phyloP scores from a whole-genome alignment of 331 rosid genomes.

The Prunus yedoensis region DNA sequence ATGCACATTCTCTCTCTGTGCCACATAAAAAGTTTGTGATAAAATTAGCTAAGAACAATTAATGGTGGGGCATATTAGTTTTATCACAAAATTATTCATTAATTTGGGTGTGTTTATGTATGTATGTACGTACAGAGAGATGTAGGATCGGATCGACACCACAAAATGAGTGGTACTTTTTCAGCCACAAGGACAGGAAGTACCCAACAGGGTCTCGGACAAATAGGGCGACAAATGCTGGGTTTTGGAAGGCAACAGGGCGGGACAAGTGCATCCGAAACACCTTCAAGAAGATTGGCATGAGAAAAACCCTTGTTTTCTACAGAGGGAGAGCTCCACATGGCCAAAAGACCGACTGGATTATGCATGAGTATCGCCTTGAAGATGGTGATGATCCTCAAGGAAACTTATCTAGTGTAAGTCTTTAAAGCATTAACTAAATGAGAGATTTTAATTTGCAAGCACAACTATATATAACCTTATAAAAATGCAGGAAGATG shows the following conservation, averaged over 20 bases:
- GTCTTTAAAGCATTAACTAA: background rate
- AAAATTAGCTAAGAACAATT: too few relatives aligned
- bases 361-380: conserved; percentile 94
- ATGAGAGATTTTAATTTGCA: background rate
- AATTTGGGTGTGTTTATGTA: too few relatives aligned
- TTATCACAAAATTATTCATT: too few relatives aligned
- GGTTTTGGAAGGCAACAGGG: conserved; percentile 98
- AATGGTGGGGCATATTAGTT: too few relatives aligned
- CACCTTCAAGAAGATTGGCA: conserved; percentile 76
- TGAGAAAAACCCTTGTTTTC: conserved; percentile 92
- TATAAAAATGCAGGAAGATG: conserved; percentile 63
- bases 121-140: conserved; percentile 43
- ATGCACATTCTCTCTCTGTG: too few relatives aligned
- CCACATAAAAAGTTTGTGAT: too few relatives aligned
- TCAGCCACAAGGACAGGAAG: conserved; percentile 94
- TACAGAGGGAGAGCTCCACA: conserved; percentile 95
- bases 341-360: conserved; percentile 94
- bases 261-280: conserved; percentile 87
- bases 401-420: conserved; percentile 34
- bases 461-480: background rate
- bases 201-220: conserved; percentile 97
- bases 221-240: conserved; percentile 84
- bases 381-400: conserved; percentile 70
- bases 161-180: conserved; percentile 95
- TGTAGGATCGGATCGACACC: conserved; percentile 93